Conservation (phyloP, 148 eudicot species). For the Tetragonia tetragonoides region DNA sequence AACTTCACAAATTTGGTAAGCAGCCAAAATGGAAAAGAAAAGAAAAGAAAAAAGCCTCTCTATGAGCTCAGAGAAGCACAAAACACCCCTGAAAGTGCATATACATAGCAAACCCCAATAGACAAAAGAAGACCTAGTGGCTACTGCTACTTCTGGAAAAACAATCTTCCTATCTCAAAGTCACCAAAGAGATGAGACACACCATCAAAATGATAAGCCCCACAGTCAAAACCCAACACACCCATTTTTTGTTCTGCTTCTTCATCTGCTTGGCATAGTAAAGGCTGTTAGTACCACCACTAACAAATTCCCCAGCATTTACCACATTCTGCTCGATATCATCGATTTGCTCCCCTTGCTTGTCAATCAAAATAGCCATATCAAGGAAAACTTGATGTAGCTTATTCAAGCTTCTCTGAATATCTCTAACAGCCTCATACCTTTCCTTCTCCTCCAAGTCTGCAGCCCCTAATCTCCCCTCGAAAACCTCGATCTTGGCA, state of each 20-base stretch:
- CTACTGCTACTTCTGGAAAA: not conserved
- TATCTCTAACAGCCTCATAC: constrained; percentile 64
- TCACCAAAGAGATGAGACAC: constrained; percentile 44
- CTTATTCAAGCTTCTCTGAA: constrained; percentile 68
- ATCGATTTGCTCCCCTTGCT: constrained; percentile 65
- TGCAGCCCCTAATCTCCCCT: constrained; percentile 31
- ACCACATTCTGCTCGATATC: constrained; percentile 76
- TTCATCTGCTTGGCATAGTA: constrained; percentile 73
- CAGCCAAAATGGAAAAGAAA: constrained; percentile 5
- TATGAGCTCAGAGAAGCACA: constrained; percentile 28
- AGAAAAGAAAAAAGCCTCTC: not conserved
- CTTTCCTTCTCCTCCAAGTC: constrained; percentile 54
- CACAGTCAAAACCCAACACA: constrained; percentile 49
- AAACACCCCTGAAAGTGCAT: not conserved
- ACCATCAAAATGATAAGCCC: constrained; percentile 50
- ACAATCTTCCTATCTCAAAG: constrained; percentile 23
- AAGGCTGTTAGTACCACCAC: constrained; percentile 51
- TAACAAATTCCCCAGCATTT: constrained; percentile 49
- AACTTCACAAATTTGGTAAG: constrained; percentile 4
- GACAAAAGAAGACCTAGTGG: not conserved
- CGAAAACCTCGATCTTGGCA: constrained; percentile 35
- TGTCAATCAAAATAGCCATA: constrained; percentile 79
- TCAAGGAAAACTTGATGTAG: constrained; percentile 85
- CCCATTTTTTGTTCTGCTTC: constrained; percentile 43
- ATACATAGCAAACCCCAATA: not conserved